phyloP scores from a whole-genome alignment of 148 eudicot species.

The Rhododendron ovatum region DNA sequence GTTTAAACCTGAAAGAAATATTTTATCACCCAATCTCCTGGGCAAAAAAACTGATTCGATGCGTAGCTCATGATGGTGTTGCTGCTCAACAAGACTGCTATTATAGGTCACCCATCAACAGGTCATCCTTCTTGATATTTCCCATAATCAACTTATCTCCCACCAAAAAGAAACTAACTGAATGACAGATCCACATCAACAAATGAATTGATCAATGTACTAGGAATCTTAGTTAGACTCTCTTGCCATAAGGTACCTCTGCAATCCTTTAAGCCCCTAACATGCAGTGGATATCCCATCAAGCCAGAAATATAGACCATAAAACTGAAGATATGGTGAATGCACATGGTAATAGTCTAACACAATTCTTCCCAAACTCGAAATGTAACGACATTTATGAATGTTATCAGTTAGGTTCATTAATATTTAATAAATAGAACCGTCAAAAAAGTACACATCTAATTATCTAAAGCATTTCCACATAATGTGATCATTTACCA shows the following conservation, averaged over 20 bases:
- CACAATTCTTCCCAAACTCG: background rate
- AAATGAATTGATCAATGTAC: background rate
- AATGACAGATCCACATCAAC: background rate
- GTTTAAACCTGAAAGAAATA: background rate
- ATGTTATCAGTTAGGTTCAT: background rate
- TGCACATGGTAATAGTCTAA: background rate
- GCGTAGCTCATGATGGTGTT: background rate
- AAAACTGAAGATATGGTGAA: background rate
- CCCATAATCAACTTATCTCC: background rate
- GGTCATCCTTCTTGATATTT: background rate
- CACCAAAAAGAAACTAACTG: background rate
- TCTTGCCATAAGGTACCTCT: background rate
- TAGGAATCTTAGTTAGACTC: background rate
- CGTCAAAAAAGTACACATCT: background rate
- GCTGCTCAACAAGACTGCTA: background rate
- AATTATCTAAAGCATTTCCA: background rate
- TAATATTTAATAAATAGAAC: background rate
- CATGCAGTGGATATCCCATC: background rate
- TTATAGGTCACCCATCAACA: background rate
- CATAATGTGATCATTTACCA: background rate
- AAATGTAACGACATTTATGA: background rate
- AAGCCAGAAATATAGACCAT: background rate
- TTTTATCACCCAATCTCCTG: background rate
- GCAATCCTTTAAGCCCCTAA: background rate
- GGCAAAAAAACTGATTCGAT: background rate